phyloP scores from a whole-genome alignment of 2,329 filamentous ascomycete genomes.

The Pseudogymnoascus verrucosus region DNA sequence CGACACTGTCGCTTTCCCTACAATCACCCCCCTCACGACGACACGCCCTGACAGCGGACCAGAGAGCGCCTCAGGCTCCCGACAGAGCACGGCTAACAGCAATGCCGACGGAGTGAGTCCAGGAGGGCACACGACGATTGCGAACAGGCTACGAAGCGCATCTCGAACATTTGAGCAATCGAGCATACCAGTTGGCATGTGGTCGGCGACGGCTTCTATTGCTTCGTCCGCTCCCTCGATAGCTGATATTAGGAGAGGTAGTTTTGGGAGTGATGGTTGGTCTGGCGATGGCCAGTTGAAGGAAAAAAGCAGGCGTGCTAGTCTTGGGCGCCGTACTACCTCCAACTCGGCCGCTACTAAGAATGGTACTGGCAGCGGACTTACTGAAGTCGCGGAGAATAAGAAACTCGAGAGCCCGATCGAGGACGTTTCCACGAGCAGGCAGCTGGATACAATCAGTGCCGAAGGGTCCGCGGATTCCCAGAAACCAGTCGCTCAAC shows the following conservation, averaged over 20 bases:
- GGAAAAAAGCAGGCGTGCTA: slow-evolving; percentile 24
- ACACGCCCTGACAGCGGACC: neutral
- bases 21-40: neutral
- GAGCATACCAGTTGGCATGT: slow-evolving; percentile 39
- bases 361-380: slow-evolving; percentile 6
- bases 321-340: slow-evolving; percentile 5
- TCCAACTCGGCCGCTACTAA: neutral
- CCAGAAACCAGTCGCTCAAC: slow-evolving; percentile 2
- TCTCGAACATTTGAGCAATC: slow-evolving; percentile 37
- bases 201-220: slow-evolving; percentile 39
- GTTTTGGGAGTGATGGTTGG: slow-evolving; percentile 26
- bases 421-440: slow-evolving; percentile 11
- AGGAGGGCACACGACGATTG: neutral
- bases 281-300: slow-evolving; percentile 24
- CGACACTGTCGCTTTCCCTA: neutral
- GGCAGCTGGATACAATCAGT: slow-evolving; percentile 16
- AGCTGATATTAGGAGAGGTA: slow-evolving; percentile 25
- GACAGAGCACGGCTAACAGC: neutral
- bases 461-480: slow-evolving; percentile 22
- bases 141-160: slow-evolving; percentile 21
- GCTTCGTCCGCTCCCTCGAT: slow-evolving; percentile 26
- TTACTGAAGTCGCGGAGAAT: slow-evolving; percentile 11
- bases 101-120: neutral
- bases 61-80: neutral
- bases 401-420: slow-evolving; percentile 11